A percentile compares a stretch with the other conserved stretches of the same genome.
These are phyloP conservation scores for Myriosclerotinia curreyana DNA, from an alignment of 2,329 filamentous ascomycete genomes.

Conservation along the genomic window DNA sequence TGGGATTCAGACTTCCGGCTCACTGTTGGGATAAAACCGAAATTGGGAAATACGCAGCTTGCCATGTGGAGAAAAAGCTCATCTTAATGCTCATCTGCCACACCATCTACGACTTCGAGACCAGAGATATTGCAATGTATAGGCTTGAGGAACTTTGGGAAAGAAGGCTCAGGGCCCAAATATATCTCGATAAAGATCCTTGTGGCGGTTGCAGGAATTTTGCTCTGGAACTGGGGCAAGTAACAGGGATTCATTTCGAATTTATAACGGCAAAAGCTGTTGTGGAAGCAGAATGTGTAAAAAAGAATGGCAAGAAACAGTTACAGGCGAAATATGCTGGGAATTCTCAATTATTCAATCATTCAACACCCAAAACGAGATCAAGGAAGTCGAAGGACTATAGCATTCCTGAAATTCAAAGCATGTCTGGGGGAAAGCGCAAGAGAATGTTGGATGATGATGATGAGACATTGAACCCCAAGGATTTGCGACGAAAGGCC, in stretches of 20 bases:
- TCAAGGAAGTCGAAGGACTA: background rate
- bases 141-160: conserved; percentile 8
- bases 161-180: background rate
- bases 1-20: conserved; percentile 5
- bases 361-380: background rate
- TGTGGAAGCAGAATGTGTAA: conserved; percentile 11
- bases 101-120: conserved; percentile 4
- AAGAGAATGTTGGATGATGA: background rate
- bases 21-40: conserved; percentile 14
- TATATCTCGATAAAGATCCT: conserved; percentile 8
- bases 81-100: conserved; percentile 2
- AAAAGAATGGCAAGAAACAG: conserved; percentile 3
- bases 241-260: conserved; percentile 5
- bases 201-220: conserved; percentile 8
- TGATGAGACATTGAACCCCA: background rate
- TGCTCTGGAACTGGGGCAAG: background rate
- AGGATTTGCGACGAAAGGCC: conserved; percentile 1
- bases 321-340: background rate
- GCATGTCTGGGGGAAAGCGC: background rate
- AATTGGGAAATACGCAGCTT: conserved; percentile 14
- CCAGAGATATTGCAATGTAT: conserved; percentile 3
- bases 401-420: background rate
- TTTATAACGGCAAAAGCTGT: background rate
- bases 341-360: background rate
- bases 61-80: conserved; percentile 20